Conservation (phyloP, 257 asterid genomes). For the Fraxinus quadrangulata region DNA sequence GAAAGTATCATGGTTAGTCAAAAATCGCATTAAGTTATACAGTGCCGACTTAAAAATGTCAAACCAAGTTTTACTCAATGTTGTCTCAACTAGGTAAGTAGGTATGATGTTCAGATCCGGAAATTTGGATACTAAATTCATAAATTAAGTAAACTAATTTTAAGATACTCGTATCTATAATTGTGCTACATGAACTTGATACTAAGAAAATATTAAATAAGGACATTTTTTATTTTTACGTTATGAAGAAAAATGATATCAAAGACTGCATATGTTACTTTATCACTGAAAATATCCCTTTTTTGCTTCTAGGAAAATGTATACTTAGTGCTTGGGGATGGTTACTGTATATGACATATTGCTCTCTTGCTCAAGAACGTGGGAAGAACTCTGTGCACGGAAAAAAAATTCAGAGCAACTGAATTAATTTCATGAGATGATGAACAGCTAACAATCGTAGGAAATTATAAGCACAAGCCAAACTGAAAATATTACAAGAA, state of each 20-base stretch:
- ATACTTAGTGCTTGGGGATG: not conserved
- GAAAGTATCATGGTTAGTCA: not conserved
- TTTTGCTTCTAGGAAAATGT: not conserved
- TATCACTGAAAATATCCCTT: not conserved
- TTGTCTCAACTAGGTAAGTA: not conserved
- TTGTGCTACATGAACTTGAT: not conserved
- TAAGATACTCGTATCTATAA: not conserved
- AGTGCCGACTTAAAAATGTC: not conserved
- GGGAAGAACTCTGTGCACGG: not conserved
- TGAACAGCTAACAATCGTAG: not conserved
- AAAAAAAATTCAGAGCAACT: not conserved
- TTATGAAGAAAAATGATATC: not conserved
- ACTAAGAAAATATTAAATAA: not conserved
- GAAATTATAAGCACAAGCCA: not conserved
- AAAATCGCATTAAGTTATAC: not conserved
- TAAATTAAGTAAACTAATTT: not conserved
- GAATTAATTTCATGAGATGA: slow-evolving; percentile 8
- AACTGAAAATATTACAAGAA: not conserved
- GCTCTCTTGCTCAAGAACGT: not conserved
- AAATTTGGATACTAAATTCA: not conserved
- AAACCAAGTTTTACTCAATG: not conserved
- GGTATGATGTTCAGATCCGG: not conserved
- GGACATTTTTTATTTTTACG: not conserved
- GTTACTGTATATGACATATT: not conserved
- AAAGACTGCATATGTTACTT: slow-evolving; percentile 1